These are phyloP conservation scores for Albugo laibachii DNA, from an alignment of 352 stramenopile genomes.

Conservation along the genomic window DNA sequence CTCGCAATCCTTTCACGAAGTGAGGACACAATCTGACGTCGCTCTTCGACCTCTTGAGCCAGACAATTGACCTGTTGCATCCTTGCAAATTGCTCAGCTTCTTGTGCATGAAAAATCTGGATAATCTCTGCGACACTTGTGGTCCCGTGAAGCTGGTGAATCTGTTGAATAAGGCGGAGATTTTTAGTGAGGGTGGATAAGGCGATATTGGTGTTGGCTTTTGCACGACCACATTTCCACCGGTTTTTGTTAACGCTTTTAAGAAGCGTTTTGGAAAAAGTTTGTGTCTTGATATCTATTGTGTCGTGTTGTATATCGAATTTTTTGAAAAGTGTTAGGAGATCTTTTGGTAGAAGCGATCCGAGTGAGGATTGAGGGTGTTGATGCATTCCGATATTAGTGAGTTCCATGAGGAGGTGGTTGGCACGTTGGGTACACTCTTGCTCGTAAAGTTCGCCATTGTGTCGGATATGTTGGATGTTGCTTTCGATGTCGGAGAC, in stretches of 20 bases:
- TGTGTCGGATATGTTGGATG: conserved; percentile 27
- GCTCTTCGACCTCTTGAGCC: conserved; percentile 61
- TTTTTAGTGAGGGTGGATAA: conserved; percentile 70
- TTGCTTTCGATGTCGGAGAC: conserved; percentile 29
- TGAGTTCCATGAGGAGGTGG: conserved; percentile 39
- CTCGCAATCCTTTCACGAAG: conserved; percentile 62
- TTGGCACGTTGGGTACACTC: conserved; percentile 30
- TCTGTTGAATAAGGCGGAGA: conserved; percentile 59
- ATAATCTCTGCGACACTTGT: conserved; percentile 69
- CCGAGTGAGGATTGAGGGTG: not conserved
- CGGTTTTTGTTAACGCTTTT: conserved; percentile 32
- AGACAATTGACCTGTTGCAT: conserved; percentile 71
- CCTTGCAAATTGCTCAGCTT: conserved; percentile 59
- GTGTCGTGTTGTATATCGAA: conserved; percentile 6
- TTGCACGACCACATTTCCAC: conserved; percentile 48
- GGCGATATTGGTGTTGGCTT: conserved; percentile 34
- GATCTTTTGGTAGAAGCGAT: too few relatives aligned
- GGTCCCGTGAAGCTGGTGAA: conserved; percentile 57
- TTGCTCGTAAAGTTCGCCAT: conserved; percentile 39
- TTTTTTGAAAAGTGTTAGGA: conserved; percentile 1
- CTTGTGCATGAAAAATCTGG: conserved; percentile 67
- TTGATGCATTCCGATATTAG: conserved; percentile 38
- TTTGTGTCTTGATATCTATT: conserved; percentile 15
- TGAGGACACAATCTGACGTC: conserved; percentile 39
- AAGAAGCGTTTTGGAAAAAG: conserved; percentile 21